phyloP scores from a whole-genome alignment of 2,329 filamentous ascomycete genomes.

The Ambrosiella beaveri region DNA sequence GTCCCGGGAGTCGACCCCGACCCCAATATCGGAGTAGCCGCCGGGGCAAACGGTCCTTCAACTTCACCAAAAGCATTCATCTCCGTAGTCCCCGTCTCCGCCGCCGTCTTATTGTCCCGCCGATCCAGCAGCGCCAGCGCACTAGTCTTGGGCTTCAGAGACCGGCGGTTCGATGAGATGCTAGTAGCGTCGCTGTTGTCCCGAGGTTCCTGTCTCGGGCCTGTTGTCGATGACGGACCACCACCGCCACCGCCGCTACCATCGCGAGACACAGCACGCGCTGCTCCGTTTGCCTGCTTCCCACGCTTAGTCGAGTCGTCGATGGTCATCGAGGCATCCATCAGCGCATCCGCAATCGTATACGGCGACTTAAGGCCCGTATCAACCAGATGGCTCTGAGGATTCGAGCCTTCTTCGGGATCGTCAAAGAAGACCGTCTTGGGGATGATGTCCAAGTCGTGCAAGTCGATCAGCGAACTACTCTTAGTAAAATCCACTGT shows the following conservation, averaged over 20 bases:
- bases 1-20: background rate
- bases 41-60: conserved; percentile 32
- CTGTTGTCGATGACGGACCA: too few relatives aligned
- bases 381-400: conserved; percentile 16
- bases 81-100: conserved; percentile 42
- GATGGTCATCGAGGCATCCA: conserved; percentile 82
- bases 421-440: conserved; percentile 85
- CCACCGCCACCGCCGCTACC: background rate
- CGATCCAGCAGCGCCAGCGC: conserved; percentile 42
- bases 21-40: background rate
- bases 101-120: conserved; percentile 39
- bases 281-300: conserved; percentile 24
- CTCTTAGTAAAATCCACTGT: conserved; percentile 23
- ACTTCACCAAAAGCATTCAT: conserved; percentile 43
- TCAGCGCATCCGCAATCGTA: conserved; percentile 75
- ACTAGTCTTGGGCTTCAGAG: conserved; percentile 32
- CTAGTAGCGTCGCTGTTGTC: conserved; percentile 12
- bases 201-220: background rate
- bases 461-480: conserved; percentile 57
- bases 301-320: conserved; percentile 42
- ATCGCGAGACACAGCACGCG: conserved; percentile 7
- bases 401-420: conserved; percentile 19
- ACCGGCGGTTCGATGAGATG: conserved; percentile 10
- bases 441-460: conserved; percentile 58
- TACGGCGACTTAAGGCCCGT: conserved; percentile 32